These are phyloP conservation scores for Fragaria nilgerrensis DNA, from an alignment of 306 rosid genomes.

Conservation along the genomic window DNA sequence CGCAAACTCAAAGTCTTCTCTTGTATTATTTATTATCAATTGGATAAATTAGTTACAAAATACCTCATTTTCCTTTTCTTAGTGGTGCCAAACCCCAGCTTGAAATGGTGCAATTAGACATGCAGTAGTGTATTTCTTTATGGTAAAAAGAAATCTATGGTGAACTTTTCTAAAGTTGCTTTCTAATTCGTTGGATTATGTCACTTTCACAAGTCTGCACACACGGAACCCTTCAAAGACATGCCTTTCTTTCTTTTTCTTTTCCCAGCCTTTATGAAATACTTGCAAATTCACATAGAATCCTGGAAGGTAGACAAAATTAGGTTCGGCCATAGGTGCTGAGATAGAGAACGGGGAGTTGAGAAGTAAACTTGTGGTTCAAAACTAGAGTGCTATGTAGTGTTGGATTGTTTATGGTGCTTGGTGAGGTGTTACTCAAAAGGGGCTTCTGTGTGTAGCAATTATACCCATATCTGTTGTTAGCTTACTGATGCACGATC, in stretches of 20 bases:
- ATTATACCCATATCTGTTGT: not conserved
- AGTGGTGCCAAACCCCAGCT: constrained; percentile 6
- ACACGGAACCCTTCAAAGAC: not conserved
- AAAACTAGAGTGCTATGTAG: not conserved
- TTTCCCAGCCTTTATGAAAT: not conserved
- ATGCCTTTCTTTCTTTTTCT: not conserved
- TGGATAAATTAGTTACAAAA: not conserved
- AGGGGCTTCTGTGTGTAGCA: not conserved
- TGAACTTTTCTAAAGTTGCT: constrained; percentile 1
- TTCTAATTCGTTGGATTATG: not conserved
- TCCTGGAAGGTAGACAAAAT: constrained; percentile 4
- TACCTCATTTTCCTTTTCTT: not conserved
- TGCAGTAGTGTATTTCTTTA: not conserved
- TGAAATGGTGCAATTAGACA: not conserved
- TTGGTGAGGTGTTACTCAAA: not conserved
- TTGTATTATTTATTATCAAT: not conserved
- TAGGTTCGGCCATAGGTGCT: constrained; percentile 1
- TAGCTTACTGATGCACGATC: not conserved
- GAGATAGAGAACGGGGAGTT: constrained; percentile 25
- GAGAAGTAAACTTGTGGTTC: constrained; percentile 9
- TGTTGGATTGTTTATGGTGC: not conserved
- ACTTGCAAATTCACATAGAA: not conserved
- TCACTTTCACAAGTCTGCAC: not conserved
- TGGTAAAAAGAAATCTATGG: not conserved
- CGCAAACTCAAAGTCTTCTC: too few species aligned